A percentile compares a stretch with the other conserved stretches of the same genome.
Conservation (phyloP, 2,329 filamentous ascomycete genomes). For the Ascochyta rabiei region DNA sequence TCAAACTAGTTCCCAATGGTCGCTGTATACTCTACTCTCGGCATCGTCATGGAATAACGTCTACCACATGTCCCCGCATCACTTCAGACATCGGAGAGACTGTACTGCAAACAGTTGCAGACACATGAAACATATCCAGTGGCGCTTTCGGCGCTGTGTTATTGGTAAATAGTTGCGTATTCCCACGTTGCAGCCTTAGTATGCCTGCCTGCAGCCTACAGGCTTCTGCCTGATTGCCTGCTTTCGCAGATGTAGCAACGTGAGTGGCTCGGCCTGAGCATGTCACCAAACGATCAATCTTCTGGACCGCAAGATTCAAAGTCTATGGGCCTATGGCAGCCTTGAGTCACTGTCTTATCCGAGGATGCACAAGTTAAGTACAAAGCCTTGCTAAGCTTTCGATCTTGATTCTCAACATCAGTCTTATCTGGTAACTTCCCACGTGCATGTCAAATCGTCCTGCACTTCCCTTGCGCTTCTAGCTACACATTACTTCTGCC, state of each 20-base stretch:
- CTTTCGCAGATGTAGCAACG: neutral
- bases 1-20: neutral
- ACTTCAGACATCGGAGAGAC: neutral
- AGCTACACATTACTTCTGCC: neutral
- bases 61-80: neutral
- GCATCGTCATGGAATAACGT: neutral
- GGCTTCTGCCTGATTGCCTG: conserved; percentile 14
- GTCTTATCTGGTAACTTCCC: neutral
- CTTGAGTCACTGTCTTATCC: neutral
- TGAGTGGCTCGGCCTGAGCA: neutral
- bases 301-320: no score
- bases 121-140: neutral
- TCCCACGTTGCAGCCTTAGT: conserved; percentile 2
- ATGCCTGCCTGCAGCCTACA: conserved; percentile 5
- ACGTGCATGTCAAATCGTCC: neutral
- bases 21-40: no score
- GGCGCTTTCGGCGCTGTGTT: neutral
- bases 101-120: neutral
- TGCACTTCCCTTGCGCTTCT: neutral
- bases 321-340: no score
- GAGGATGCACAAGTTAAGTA: neutral
- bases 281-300: neutral
- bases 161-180: neutral
- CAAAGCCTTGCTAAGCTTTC: neutral
- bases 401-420: neutral